These are phyloP conservation scores for Calonectria montana DNA, from an alignment of 2,329 filamentous ascomycete species.

Conservation along the genomic window DNA sequence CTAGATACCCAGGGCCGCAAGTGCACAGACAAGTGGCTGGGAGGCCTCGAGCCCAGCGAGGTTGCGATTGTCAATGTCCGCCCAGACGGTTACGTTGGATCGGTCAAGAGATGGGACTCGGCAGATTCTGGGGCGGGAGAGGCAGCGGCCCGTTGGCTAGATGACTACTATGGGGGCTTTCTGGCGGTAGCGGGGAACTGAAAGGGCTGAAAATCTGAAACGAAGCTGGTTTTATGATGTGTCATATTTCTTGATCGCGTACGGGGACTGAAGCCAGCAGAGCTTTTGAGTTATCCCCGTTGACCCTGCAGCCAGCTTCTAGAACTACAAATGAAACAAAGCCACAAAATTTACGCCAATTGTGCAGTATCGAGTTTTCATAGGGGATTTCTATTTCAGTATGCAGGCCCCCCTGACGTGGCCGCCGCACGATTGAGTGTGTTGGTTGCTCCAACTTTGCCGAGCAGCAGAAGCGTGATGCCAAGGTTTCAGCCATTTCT, in stretches of 20 bases:
- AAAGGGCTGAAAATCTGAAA: not conserved
- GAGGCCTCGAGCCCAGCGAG: conserved; percentile 25
- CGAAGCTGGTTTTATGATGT: not conserved
- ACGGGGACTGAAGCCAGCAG: not conserved
- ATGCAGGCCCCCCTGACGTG: not conserved
- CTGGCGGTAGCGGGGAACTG: conserved; percentile 13
- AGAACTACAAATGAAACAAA: conserved; percentile 1
- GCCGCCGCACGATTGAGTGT: not conserved
- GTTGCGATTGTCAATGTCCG: conserved; percentile 31
- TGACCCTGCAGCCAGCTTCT: not conserved
- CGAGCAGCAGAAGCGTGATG: not conserved
- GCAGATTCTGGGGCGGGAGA: conserved; percentile 8
- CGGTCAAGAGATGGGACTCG: conserved; percentile 27
- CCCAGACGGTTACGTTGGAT: conserved; percentile 38
- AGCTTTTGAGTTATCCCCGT: not conserved
- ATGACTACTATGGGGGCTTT: conserved; percentile 26
- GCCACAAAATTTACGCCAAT: not conserved
- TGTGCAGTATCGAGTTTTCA: not conserved
- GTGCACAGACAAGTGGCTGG: conserved; percentile 42
- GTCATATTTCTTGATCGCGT: not conserved
- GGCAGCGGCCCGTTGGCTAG: conserved; percentile 27
- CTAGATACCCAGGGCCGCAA: conserved; percentile 26
- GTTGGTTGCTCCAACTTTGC: not conserved
- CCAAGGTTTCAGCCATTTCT: conserved; percentile 3
- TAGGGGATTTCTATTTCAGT: not conserved